Conservation (phyloP, 2,329 filamentous ascomycete species). For the Colletotrichum chrysophilum region DNA sequence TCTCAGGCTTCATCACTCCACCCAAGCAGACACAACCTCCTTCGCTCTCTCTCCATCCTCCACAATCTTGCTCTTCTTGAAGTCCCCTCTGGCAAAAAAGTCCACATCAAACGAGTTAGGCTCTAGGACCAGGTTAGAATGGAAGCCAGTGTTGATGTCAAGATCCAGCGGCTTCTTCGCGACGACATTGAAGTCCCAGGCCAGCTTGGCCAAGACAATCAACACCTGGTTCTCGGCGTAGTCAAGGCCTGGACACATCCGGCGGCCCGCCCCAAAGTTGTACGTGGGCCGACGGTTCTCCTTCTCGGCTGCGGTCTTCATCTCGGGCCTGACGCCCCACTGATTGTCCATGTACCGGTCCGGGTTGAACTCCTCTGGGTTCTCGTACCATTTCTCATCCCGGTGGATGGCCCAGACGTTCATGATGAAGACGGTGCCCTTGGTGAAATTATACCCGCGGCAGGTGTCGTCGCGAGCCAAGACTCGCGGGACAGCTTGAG, state of each 20-base stretch:
- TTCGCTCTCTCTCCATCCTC: background rate
- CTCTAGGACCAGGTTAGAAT: conserved; percentile 22
- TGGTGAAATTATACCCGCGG: conserved; percentile 52
- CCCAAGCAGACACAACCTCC: background rate
- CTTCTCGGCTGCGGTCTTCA: background rate
- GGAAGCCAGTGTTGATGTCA: conserved; percentile 28
- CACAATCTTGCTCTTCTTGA: conserved; percentile 17
- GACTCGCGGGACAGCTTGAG: conserved; percentile 50
- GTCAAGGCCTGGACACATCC: conserved; percentile 53
- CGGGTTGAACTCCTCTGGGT: conserved; percentile 30
- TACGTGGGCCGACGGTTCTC: conserved; percentile 34
- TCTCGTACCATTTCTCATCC: conserved; percentile 26
- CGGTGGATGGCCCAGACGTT: conserved; percentile 36
- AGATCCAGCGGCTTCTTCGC: conserved; percentile 27
- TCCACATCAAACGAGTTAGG: conserved; percentile 24
- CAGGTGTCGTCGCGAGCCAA: conserved; percentile 53
- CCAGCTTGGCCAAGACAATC: conserved; percentile 40
- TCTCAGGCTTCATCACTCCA: background rate
- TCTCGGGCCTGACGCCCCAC: conserved; percentile 12
- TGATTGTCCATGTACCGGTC: conserved; percentile 28
- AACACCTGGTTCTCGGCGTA: conserved; percentile 51
- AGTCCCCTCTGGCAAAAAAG: conserved; percentile 24
- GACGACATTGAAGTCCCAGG: conserved; percentile 53
- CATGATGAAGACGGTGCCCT: conserved; percentile 46
- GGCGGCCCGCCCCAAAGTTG: conserved; percentile 51